Base-by-base conservation (phyloP, 2,329 filamentous ascomycete species). In the Colletotrichum abscissum region DNA sequence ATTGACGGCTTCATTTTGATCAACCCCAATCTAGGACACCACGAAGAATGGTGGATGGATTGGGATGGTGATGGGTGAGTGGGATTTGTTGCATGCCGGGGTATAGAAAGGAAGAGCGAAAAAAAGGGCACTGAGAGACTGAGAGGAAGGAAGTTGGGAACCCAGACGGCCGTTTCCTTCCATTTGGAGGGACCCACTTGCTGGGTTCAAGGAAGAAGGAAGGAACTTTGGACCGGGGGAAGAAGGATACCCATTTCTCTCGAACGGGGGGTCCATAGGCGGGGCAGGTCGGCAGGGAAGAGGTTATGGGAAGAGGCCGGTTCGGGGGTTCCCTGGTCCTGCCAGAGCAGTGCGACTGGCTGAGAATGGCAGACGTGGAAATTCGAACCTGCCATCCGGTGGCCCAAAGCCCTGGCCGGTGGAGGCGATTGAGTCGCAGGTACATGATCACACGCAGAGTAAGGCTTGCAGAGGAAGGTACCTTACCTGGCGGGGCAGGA, bases 161-260 rank as follows among this genome's bases (percentile, higher is more conserved):
- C 67, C 67, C 70, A 60, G 60, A 35, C 60, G 67, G 46, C 49
- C 67, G 70, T 66, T 73, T 70, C 70, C 70, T 70, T 73, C 67
- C 67, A 60, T 38, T 65, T 35, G 19, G n/a, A 22, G n/a, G 30
- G 56, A 42, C 60, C 66, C 70, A 73, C 67, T 24, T 24, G 22
- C 55, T 9, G 49, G 70, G 70, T 60, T 66, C 70, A 70, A 52
- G 56, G 67, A 35, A 30, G 46, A 70, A 52, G 56, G 67, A 35
- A 30, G 55, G 19, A 66, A 14, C 33, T 33, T 24, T 30, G 42
- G 42, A 69, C 59, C 11, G 67, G 70, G 70, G 66, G 16, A 19
- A 28, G 19, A 19, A 24, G 19, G 7, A 54, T 14, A 16, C 24
- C 35, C 42, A 22, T 49, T n/a, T 49, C 26, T 49, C 42, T 38